Evolutionary conservation across 2,329 filamentous ascomycete genomes (phyloP).

Genomic region (Ceratocystiopsis sp.): DNA sequence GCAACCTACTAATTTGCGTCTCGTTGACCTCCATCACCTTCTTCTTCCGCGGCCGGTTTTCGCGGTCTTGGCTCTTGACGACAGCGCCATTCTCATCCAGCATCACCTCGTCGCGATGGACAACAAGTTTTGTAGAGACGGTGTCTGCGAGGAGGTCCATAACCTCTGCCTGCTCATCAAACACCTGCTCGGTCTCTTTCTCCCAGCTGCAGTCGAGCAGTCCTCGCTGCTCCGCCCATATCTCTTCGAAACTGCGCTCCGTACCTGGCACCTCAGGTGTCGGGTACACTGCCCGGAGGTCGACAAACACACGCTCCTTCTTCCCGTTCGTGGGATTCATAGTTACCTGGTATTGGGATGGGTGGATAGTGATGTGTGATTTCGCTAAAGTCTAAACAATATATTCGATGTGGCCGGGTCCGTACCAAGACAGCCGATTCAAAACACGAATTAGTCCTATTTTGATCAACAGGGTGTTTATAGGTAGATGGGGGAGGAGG

Average conservation of each 20-base stretch:
- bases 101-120: conserved; percentile 26
- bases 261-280: conserved; percentile 50
- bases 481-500: conserved; percentile 15
- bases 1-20: conserved; percentile 67
- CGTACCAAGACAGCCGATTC: too few species aligned
- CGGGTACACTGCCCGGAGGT: conserved; percentile 73
- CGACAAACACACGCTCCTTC: conserved; percentile 73
- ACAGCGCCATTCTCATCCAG: conserved; percentile 44
- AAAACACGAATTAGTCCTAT: conserved; percentile 75
- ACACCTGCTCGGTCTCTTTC: conserved; percentile 14
- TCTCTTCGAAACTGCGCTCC: conserved; percentile 82
- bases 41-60: conserved; percentile 41
- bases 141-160: conserved; percentile 16
- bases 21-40: conserved; percentile 77
- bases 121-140: conserved; percentile 19
- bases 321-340: conserved; percentile 70
- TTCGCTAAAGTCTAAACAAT: conserved; percentile 32
- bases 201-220: conserved; percentile 44
- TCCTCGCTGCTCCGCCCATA: conserved; percentile 63
- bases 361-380: conserved; percentile 48
- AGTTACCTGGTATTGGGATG: conserved; percentile 59
- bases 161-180: conserved; percentile 3
- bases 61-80: conserved; percentile 9
- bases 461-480: conserved; percentile 60
- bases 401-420: conserved; percentile 18